Conservation (phyloP, 768 basidiomycete genomes). For the Tricholoma terreum region DNA sequence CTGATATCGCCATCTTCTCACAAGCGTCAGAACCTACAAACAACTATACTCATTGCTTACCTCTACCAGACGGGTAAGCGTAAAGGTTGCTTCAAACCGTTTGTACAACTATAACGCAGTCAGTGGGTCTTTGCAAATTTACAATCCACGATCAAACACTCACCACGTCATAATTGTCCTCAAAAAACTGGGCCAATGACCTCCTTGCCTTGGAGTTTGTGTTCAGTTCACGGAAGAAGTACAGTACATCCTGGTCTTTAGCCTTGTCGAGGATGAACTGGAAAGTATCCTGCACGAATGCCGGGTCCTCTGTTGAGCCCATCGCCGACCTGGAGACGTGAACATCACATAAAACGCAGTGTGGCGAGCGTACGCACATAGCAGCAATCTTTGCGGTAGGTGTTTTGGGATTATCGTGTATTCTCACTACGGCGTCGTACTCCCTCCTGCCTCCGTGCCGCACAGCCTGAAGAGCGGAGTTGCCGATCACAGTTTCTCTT, state of each 20-base stretch:
- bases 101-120: constrained; percentile 48
- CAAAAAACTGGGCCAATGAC: constrained; percentile 57
- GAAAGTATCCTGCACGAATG: constrained; percentile 60
- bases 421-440: constrained; percentile 65
- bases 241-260: constrained; percentile 58
- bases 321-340: constrained; percentile 47
- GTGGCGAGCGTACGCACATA: constrained; percentile 43
- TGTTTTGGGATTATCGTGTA: constrained; percentile 71
- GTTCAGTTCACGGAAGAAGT: constrained; percentile 60
- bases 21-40: constrained; percentile 18
- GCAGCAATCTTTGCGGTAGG: constrained; percentile 71
- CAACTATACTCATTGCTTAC: constrained; percentile 32
- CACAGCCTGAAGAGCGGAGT: constrained; percentile 51
- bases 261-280: constrained; percentile 52
- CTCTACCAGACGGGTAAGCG: constrained; percentile 48
- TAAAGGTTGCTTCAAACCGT: constrained; percentile 69
- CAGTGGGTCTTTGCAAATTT: not conserved
- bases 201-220: constrained; percentile 55
- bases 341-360: not conserved
- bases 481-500: constrained; percentile 2
- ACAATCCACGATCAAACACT: constrained; percentile 18
- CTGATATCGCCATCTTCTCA: constrained; percentile 13
- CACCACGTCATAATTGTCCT: constrained; percentile 66
- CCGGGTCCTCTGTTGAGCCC: constrained; percentile 53
- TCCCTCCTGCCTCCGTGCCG: constrained; percentile 70